Evolutionary conservation across 164 flowering plant species (phyloP), one percentile per base, ranked within the genome.

Genomic region (Nymphaea thermarum): DNA sequence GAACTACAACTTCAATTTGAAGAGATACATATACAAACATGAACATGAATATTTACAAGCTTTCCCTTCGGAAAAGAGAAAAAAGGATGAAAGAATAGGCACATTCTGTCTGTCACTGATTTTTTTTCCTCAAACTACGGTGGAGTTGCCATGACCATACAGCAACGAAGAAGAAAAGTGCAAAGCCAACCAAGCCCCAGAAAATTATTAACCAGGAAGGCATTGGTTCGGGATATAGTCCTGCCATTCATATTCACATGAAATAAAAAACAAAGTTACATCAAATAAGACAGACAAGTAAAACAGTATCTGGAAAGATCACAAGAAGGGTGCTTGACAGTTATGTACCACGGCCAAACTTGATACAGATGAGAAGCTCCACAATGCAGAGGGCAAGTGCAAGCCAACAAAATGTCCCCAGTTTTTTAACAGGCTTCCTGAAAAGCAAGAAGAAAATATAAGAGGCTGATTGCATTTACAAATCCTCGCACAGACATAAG

Each of bases 331-430:
- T n/a, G 41, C 6, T n/a, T 6, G 18, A 61, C 41, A 61, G 4
- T 6, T 8, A 7, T 61, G 55, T n/a, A 61, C 63, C 63, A n/a
- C 16, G 63, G 63, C 11, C 63, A 61, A 61, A 61, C 8, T 61
- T 4, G 63, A 61, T 5, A 61, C 16, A 61, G 63, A 61, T 61
- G 6, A 61, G 63, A 25, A 61, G 11, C 63, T 61, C 63, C 63
- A 61, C 63, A n/a, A 61, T 61, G 63, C 63, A 61, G 3, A 61
- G 10, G 63, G 63, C 60, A 66, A 66, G 42, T 12, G 67, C 45
- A 66, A 66, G 67, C 67, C 67, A 66, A 66, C 67, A 66, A 66
- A 66, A 45, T 66, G 59, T 25, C n/a, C 67, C 42, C 67, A 66
- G 42, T 43, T 66, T 66, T 43, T 66, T 66, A 15, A 66, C 67